Base-by-base conservation (phyloP, 2,329 filamentous ascomycete species). In the Monosporascus sp. region DNA sequence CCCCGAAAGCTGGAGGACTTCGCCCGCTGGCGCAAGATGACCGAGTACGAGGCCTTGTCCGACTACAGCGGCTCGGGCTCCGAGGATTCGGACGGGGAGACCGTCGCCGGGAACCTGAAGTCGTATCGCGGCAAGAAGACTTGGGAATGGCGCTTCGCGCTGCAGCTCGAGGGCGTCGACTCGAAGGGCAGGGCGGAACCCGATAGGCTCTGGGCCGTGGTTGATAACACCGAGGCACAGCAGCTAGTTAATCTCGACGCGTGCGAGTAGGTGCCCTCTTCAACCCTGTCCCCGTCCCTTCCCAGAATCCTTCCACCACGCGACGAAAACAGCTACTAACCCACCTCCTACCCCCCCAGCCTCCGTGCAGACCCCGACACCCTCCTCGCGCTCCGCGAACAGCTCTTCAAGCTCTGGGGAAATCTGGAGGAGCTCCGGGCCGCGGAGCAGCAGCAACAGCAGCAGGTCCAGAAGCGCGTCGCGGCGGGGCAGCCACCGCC, bases 91-190 rank as follows among this genome's bases (percentile, higher is more conserved):
- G 43, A 46, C 22, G 17, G 20, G 9, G 68, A 68, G 17, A 62
- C 64, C 20, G 63, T 68, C 6, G 40, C 50, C 15, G 58, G 55
- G 46, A 63, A 53, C 4, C 52, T 65, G 14, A 55, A 63, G 26
- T 59, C 60, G 4, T 66, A 63, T n/a, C 45, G 65, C 1, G 55
- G 59, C n/a, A 38, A 58, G 6, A 66, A 59, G 14, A 64, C 68
- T 7, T 96, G 90, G 88, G 85, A 94, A 68, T 97, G 92, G 92
- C 80, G 82, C 15, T 97, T 97, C 69, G 82, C 81, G 22, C 77
- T 97, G 24, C 77, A 88, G 14, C 80, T 97, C 1, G 88, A 96
- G 69, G 89, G 92, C 58, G 84, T 81, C 0, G 68, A 72, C 35
- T 65, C 72, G 5, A 67, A 62, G 44, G 58, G 60, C 45, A 60